Percentiles rank a stretch among this genome's conserved stretches.
Evolutionary conservation across 2,329 filamentous ascomycete species (phyloP).

Genomic region (Aspergillus pseudotamarii): DNA sequence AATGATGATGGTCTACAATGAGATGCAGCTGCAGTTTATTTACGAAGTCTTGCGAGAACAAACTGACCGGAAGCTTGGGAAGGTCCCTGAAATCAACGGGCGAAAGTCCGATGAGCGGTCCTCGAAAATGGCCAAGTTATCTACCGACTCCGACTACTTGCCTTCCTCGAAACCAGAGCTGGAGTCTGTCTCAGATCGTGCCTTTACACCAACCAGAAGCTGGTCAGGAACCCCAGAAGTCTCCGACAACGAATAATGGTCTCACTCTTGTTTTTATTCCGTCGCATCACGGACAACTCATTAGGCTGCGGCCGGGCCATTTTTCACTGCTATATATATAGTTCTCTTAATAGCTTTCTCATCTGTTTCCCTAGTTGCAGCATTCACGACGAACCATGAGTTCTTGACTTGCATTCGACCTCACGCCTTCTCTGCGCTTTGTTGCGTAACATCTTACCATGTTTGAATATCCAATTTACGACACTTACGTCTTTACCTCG

Average conservation of each 20-base stretch:
- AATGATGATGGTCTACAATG: conserved; percentile 93
- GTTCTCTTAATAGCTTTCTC: conserved; percentile 9
- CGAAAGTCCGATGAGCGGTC: conserved; percentile 34
- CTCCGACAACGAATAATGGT: conserved; percentile 34
- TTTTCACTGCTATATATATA: conserved; percentile 14
- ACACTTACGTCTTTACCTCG: not conserved
- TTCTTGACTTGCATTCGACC: conserved; percentile 22
- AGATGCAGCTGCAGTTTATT: conserved; percentile 81
- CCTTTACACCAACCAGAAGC: conserved; percentile 29
- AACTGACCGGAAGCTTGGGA: conserved; percentile 37
- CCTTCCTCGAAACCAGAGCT: conserved; percentile 40
- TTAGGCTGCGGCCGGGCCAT: not conserved
- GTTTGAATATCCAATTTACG: conserved; percentile 10
- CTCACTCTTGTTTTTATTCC: not conserved
- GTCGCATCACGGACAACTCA: not conserved
- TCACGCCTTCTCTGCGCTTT: conserved; percentile 23
- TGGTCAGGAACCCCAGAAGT: conserved; percentile 32
- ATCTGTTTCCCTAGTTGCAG: conserved; percentile 11
- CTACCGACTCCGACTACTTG: conserved; percentile 31
- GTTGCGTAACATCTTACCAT: conserved; percentile 14
- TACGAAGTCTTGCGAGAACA: conserved; percentile 79
- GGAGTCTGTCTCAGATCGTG: conserved; percentile 29
- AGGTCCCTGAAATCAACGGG: conserved; percentile 21
- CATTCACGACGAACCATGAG: conserved; percentile 25
- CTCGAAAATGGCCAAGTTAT: conserved; percentile 39